Conservation (phyloP, 345 rosid genomes). For the Citropsis articulata region DNA sequence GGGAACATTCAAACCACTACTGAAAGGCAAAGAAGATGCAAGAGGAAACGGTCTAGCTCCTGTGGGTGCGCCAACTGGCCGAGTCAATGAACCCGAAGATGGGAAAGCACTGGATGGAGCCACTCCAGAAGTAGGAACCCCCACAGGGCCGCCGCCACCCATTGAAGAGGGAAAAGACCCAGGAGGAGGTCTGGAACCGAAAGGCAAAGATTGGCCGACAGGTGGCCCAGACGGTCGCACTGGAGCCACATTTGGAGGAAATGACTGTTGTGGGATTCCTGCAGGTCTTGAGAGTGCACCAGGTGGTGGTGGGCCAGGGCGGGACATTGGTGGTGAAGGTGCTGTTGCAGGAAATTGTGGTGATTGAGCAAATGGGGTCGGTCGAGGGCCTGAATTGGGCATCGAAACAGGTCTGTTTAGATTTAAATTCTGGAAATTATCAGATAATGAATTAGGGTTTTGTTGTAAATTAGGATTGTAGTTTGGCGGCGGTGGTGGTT, state of each 20-base stretch:
- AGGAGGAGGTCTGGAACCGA: slow-evolving; percentile 61
- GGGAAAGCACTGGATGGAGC: slow-evolving; percentile 31
- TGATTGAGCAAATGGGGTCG: slow-evolving; percentile 56
- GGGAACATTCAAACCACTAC: slow-evolving; percentile 28
- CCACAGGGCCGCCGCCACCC: slow-evolving; percentile 31
- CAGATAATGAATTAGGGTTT: slow-evolving; percentile 36
- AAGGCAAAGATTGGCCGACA: slow-evolving; percentile 45
- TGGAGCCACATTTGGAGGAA: slow-evolving; percentile 40
- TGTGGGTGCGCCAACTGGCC: slow-evolving; percentile 29
- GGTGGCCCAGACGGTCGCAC: slow-evolving; percentile 67
- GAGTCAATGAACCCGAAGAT: slow-evolving; percentile 35
- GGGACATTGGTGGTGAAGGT: slow-evolving; percentile 53
- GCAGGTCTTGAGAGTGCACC: slow-evolving; percentile 43
- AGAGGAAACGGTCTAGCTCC: slow-evolving; percentile 53
- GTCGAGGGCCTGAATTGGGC: slow-evolving; percentile 56
- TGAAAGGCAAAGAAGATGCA: slow-evolving; percentile 37
- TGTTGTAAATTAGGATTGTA: slow-evolving; percentile 37
- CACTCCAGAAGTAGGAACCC: slow-evolving; percentile 19
- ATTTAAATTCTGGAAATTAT: slow-evolving; percentile 69
- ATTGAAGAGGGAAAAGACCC: slow-evolving; percentile 41
- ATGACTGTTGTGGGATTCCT: slow-evolving; percentile 41
- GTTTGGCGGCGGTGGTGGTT: slow-evolving; percentile 32
- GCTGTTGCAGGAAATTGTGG: slow-evolving; percentile 42
- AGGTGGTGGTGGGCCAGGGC: slow-evolving; percentile 60
- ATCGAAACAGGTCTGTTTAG: slow-evolving; percentile 42